phyloP scores from a whole-genome alignment of 176 grass and related monocot species.

The Carex myosuroides region DNA sequence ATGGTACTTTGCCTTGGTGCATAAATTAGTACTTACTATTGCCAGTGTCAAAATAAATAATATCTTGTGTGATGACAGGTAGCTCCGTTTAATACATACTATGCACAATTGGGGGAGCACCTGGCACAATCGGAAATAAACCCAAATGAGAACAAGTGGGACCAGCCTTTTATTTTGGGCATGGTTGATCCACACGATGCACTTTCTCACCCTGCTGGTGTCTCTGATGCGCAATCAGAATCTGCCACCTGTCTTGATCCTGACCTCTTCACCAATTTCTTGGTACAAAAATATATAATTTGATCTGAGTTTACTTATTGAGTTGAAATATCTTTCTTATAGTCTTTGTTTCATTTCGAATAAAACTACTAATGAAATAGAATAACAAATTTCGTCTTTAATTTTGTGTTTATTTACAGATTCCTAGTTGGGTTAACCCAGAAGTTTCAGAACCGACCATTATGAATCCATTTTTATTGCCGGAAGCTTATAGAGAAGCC shows the following conservation, averaged over 20 bases:
- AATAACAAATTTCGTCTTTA: neutral
- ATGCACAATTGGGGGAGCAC: conserved; percentile 71
- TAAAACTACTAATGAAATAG: neutral
- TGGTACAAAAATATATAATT: conserved; percentile 41
- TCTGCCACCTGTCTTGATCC: conserved; percentile 74
- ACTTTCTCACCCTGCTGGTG: conserved; percentile 82
- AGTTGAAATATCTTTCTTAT: neutral
- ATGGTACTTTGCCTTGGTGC: neutral
- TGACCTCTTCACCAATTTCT: conserved; percentile 87
- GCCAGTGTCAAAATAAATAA: neutral
- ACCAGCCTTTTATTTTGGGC: conserved; percentile 82
- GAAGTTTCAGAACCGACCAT: conserved; percentile 50
- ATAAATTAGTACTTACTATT: neutral
- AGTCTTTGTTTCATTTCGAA: neutral
- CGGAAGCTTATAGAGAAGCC: conserved; percentile 67
- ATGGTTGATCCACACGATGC: conserved; percentile 89
- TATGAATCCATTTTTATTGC: conserved; percentile 70
- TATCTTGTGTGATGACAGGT: conserved; percentile 51
- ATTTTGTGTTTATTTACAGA: conserved; percentile 41
- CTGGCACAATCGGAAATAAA: conserved; percentile 72
- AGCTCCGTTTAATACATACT: conserved; percentile 96
- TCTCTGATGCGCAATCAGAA: conserved; percentile 88
- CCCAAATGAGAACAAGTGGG: conserved; percentile 73
- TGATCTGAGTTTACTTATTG: neutral
- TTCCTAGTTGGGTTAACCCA: conserved; percentile 69